Evolutionary conservation across 108 stramenopile species (phyloP).

Genomic region (Hondaea fermentalgiana): DNA sequence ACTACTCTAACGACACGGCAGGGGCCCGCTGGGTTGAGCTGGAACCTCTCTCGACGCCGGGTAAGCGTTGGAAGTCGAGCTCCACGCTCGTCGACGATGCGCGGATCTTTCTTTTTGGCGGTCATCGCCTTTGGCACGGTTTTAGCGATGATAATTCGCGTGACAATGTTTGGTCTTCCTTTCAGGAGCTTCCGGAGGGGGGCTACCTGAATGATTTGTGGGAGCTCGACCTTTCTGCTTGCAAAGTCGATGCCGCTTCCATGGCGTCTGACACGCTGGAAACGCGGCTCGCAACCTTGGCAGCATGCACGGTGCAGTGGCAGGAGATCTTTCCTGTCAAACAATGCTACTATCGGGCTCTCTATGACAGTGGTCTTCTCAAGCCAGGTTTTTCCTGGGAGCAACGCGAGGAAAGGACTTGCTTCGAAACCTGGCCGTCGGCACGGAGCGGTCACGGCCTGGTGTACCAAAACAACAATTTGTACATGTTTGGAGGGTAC

Average conservation of each 20-base stretch:
- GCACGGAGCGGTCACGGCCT: slow-evolving; percentile 61
- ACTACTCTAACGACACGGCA: not conserved
- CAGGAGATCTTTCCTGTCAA: slow-evolving; percentile 18
- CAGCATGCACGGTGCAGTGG: not conserved
- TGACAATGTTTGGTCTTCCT: slow-evolving; percentile 52
- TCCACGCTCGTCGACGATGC: slow-evolving; percentile 11
- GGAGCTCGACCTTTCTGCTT: slow-evolving; percentile 29
- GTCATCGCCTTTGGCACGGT: slow-evolving; percentile 75
- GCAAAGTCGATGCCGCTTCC: slow-evolving; percentile 18
- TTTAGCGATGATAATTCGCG: slow-evolving; percentile 59
- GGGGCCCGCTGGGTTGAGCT: slow-evolving; percentile 7
- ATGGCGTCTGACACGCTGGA: not conserved
- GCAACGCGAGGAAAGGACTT: slow-evolving; percentile 49
- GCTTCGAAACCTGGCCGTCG: slow-evolving; percentile 55
- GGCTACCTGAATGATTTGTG: slow-evolving; percentile 72
- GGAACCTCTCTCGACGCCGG: not conserved
- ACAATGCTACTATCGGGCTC: slow-evolving; percentile 40
- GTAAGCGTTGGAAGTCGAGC: not conserved
- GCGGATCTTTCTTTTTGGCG: slow-evolving; percentile 60
- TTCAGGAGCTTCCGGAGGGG: slow-evolving; percentile 48
- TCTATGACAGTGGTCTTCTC: slow-evolving; percentile 40
- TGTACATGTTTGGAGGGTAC: slow-evolving; percentile 71
- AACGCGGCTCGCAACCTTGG: not conserved
- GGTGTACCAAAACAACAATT: slow-evolving; percentile 45
- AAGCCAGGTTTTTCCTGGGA: slow-evolving; percentile 57